Percentiles rank a stretch among this genome's conserved stretches.
These are phyloP conservation scores for Rosa lucieae DNA, from an alignment of 306 rosid species.

Conservation along the genomic window DNA sequence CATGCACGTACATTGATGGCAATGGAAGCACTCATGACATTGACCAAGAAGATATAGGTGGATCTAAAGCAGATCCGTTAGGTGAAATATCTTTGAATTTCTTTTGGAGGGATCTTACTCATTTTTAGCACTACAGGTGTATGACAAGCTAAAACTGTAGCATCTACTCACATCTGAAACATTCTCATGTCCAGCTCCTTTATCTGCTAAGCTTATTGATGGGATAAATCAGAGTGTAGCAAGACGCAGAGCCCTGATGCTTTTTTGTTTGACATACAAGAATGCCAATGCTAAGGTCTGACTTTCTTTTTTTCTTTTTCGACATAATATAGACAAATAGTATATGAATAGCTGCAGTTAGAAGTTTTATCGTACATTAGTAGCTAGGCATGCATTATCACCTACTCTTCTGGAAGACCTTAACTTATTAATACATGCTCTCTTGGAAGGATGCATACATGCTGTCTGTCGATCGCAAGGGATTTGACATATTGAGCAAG, in stretches of 20 bases:
- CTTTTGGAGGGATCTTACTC: neutral
- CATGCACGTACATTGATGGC: constrained; percentile 62
- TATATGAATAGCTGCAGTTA: neutral
- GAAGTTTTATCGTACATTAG: neutral
- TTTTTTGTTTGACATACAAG: constrained; percentile 64
- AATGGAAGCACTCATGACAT: constrained; percentile 61
- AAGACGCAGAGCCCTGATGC: constrained; percentile 80
- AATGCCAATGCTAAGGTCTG: constrained; percentile 62
- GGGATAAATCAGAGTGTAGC: constrained; percentile 76
- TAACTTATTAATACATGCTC: neutral
- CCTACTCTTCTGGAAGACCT: neutral
- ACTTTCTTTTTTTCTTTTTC: neutral
- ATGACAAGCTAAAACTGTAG: neutral
- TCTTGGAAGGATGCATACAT: constrained; percentile 65
- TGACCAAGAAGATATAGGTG: constrained; percentile 55
- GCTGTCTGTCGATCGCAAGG: constrained; percentile 68
- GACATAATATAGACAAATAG: neutral
- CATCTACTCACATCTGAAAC: neutral
- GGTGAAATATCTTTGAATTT: constrained; percentile 38
- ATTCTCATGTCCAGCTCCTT: constrained; percentile 54
- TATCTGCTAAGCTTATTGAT: constrained; percentile 69
- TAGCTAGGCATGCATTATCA: neutral
- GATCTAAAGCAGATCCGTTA: constrained; percentile 61
- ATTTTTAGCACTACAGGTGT: neutral
- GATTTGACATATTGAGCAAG: constrained; percentile 73